These are phyloP conservation scores for Rubia tinctorum DNA, from an alignment of 305 asterid genomes.

Conservation along the genomic window DNA sequence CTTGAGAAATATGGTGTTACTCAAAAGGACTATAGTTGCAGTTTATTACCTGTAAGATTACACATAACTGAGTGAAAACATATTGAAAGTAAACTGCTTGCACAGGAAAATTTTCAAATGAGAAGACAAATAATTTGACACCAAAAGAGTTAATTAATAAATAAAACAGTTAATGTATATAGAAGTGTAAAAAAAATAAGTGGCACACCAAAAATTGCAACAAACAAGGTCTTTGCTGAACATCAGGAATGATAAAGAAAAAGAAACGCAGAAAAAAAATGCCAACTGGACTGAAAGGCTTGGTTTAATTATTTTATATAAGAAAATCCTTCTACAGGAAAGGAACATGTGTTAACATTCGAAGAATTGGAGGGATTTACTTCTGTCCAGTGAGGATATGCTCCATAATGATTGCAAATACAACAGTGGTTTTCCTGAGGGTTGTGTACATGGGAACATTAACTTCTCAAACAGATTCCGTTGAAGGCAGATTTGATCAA, in stretches of 20 bases:
- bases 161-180: no score
- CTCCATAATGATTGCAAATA: conserved; percentile 79
- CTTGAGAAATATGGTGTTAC: background rate
- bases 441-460: conserved; percentile 98
- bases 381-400: conserved; percentile 60
- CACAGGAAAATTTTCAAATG: background rate
- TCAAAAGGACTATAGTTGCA: background rate
- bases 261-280: background rate
- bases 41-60: background rate
- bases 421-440: conserved; percentile 84
- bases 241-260: background rate
- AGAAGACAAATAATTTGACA: background rate
- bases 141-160: background rate
- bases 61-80: background rate
- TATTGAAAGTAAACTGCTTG: background rate
- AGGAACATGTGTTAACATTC: no score
- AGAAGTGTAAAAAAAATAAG: background rate
- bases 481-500: conserved; percentile 70
- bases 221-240: background rate
- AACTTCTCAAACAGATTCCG: conserved; percentile 92
- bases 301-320: background rate
- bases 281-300: background rate
- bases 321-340: background rate
- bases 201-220: conserved; percentile 2
- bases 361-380: conserved; percentile 49